Evolutionary conservation across 768 basidiomycete species (phyloP).

Genomic region (Paxillus involutus): DNA sequence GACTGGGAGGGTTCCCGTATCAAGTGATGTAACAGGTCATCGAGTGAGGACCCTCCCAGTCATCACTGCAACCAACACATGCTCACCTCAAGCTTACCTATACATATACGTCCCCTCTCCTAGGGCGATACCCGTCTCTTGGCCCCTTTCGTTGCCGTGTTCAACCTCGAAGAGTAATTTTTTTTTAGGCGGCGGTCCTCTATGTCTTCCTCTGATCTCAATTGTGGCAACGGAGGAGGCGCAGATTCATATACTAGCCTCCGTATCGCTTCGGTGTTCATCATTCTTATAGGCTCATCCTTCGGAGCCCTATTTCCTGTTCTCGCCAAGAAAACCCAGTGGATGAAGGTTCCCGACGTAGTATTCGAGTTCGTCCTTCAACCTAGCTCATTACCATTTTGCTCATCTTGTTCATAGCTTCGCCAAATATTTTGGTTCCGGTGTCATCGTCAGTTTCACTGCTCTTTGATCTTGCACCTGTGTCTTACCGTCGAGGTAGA

Average conservation of each 20-base stretch:
- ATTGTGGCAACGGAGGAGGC: conserved; percentile 56
- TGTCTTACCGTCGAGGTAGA: conserved; percentile 39
- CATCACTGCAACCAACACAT: not conserved
- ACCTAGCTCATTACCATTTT: not conserved
- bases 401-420: conserved; percentile 45
- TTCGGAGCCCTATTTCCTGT: conserved; percentile 73
- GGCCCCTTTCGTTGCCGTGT: not conserved
- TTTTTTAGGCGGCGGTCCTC: not conserved
- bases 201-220: conserved; percentile 22
- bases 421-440: conserved; percentile 89
- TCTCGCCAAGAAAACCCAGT: conserved; percentile 49
- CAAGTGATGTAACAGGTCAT: not conserved
- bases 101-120: not conserved
- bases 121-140: not conserved
- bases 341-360: conserved; percentile 36
- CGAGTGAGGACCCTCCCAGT: conserved; percentile 27
- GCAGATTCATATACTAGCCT: conserved; percentile 47
- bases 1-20: conserved; percentile 22
- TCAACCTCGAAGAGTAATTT: not conserved
- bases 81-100: not conserved
- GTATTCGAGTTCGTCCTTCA: conserved; percentile 64
- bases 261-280: conserved; percentile 72
- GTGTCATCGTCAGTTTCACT: conserved; percentile 67
- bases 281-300: conserved; percentile 62
- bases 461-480: not conserved